Conservation (phyloP, 2,329 filamentous ascomycete species). For the Colletotrichum lini region DNA sequence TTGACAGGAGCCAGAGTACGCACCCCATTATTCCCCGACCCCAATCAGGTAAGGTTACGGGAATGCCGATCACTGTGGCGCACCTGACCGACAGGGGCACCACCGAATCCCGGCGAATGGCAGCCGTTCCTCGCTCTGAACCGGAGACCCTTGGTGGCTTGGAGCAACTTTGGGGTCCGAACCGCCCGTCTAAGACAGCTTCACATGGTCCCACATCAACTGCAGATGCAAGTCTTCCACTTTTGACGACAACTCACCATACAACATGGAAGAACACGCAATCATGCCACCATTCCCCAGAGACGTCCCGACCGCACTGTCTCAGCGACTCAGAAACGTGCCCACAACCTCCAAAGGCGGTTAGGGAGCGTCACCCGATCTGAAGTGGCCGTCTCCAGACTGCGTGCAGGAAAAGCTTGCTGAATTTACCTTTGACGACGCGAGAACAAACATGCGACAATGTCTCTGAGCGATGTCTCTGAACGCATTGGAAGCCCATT, state of each 20-base stretch:
- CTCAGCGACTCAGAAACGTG: not conserved
- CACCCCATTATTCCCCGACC: conserved; percentile 28
- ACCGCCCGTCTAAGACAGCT: conserved; percentile 15
- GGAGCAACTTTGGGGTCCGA: conserved; percentile 8
- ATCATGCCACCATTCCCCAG: not conserved
- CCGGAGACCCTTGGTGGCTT: not conserved
- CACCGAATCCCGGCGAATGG: conserved; percentile 20
- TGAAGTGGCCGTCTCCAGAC: not conserved
- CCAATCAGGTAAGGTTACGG: conserved; percentile 41
- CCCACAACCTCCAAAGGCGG: not conserved
- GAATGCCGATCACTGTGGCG: conserved; percentile 43
- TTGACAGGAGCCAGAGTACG: conserved; percentile 31
- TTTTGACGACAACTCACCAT: conserved; percentile 2
- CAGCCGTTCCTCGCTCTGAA: not conserved
- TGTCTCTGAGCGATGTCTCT: not conserved
- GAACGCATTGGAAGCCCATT: not conserved
- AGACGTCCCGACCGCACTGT: conserved; percentile 1
- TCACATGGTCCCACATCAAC: not conserved
- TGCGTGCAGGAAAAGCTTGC: not conserved
- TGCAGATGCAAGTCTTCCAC: conserved; percentile 2
- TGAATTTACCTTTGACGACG: not conserved
- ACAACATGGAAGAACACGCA: not conserved
- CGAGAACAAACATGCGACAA: not conserved
- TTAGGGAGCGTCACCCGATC: not conserved
- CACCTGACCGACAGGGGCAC: conserved; percentile 40